Evolutionary conservation across 805 yeast species (phyloP), one percentile per base, ranked within the genome.

Genomic region (Ogataea zsoltii): DNA sequence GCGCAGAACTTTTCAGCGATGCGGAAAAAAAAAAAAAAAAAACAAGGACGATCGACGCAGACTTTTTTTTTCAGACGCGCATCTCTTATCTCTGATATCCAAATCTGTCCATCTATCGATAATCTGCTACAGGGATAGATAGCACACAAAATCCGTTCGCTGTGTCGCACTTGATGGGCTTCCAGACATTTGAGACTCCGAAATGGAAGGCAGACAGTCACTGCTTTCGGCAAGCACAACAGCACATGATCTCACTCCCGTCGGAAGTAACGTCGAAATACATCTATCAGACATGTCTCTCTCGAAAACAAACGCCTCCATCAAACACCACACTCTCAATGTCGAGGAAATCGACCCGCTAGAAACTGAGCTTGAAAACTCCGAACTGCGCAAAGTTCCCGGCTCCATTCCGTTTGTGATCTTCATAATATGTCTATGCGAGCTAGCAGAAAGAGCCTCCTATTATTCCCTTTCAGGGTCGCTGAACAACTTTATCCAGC

Each of bases 381-480:
- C 41, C n/a, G 26, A 41, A 12, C 48, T 55, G 15, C 49, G 58
- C 31, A 48, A 46, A 45, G 46, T 57, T 2, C 50, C 63, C 1
- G 67, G 66, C 3, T 17, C 49, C 0, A 54, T 61, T 2, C 67
- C 65, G 0, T 23, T 18, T 10, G 45, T 57, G 16, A 57, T 61
- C 1, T 63, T 59, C 42, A 38, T 58, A 11, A 50, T 63, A 11
- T 64, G 74, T 49, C 41, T 69, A 5, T 63, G 72, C 28, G 82
- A 77, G 51, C 68, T 77, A 45, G 76, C 80, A 15, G 82, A 77
- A 61, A 64, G 82, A 60, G 79, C 76, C 18, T 76, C 82, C 0
- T 77, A 75, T 54, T 77, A 75, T 49, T 75, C 80, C 3, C 69
- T 75, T 4, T 55, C 69, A n/a, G 75, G 74, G 33, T 63, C 76